phyloP scores from a whole-genome alignment of 2,329 filamentous ascomycete species.

The Dactylellina drechsleri region DNA sequence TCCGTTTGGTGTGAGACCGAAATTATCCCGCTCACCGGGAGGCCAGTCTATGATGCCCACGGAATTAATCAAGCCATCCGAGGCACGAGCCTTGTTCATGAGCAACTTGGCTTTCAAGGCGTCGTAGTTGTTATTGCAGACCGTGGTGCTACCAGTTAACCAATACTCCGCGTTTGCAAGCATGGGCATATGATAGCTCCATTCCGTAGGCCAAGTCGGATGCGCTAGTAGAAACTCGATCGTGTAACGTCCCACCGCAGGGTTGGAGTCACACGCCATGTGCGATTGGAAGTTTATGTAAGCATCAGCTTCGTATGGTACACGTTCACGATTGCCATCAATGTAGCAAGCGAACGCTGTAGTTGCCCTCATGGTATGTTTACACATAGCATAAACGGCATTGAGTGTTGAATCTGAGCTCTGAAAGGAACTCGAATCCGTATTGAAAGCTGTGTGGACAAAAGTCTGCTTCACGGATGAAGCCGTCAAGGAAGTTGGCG shows the following conservation, averaged over 20 bases:
- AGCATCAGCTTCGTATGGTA: conserved; percentile 34
- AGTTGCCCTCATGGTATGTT: conserved; percentile 31
- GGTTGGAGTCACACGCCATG: conserved; percentile 24
- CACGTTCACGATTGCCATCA: conserved; percentile 27
- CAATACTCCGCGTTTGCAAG: conserved; percentile 21
- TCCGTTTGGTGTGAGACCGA: background rate
- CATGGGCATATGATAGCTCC: conserved; percentile 40
- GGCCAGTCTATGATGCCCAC: conserved; percentile 34
- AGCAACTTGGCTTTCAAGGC: conserved; percentile 25
- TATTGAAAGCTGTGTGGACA: conserved; percentile 28
- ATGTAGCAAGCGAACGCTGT: conserved; percentile 32
- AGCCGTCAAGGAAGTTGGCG: conserved; percentile 6
- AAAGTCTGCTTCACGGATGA: conserved; percentile 6
- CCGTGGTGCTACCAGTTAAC: conserved; percentile 13
- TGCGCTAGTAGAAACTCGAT: conserved; percentile 23
- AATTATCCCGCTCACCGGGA: conserved; percentile 11
- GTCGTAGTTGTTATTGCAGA: conserved; percentile 18
- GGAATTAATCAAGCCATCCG: conserved; percentile 18
- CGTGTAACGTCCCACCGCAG: conserved; percentile 22
- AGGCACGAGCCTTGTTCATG: conserved; percentile 21
- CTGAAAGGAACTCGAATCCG: conserved; percentile 8
- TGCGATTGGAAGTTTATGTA: conserved; percentile 37
- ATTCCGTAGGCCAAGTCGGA: conserved; percentile 37
- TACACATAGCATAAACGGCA: conserved; percentile 21
- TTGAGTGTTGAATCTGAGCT: conserved; percentile 33